A percentile compares a stretch with the other conserved stretches of the same genome.
These are phyloP conservation scores for Piper longum DNA, from an alignment of 164 flowering plant genomes.

Conservation along the genomic window DNA sequence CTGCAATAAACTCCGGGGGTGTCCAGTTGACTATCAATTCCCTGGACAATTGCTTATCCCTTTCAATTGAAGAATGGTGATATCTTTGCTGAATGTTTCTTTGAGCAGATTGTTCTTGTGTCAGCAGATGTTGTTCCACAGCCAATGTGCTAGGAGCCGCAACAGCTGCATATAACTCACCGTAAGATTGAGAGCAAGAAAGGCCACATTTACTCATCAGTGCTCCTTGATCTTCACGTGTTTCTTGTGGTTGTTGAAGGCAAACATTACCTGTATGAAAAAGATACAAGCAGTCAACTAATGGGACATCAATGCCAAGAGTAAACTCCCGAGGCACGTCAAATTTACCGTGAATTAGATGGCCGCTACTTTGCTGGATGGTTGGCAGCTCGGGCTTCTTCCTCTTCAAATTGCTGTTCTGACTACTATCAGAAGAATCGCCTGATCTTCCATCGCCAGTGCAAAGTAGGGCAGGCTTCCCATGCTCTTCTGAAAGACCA, in stretches of 20 bases:
- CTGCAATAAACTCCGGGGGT: neutral
- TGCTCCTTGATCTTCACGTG: conserved; percentile 14
- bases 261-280: conserved; percentile 9
- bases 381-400: conserved; percentile 16
- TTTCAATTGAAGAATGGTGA: neutral
- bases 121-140: neutral
- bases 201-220: neutral
- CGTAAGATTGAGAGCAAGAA: neutral
- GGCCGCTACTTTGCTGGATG: conserved; percentile 21
- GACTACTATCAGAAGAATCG: conserved; percentile 37
- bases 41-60: conserved; percentile 1
- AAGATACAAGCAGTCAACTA: neutral
- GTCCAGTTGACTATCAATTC: conserved; percentile 4
- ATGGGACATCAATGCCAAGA: neutral
- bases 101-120: neutral
- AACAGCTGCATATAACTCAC: neutral
- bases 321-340: neutral
- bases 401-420: conserved; percentile 37
- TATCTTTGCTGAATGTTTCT: neutral
- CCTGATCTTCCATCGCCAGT: conserved; percentile 8
- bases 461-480: conserved; percentile 12
- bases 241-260: conserved; percentile 24
- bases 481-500: conserved; percentile 30
- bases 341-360: neutral
- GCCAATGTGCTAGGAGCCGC: neutral